Conservation (phyloP, 257 asterid genomes). For the Galeopsis tetrahit region DNA sequence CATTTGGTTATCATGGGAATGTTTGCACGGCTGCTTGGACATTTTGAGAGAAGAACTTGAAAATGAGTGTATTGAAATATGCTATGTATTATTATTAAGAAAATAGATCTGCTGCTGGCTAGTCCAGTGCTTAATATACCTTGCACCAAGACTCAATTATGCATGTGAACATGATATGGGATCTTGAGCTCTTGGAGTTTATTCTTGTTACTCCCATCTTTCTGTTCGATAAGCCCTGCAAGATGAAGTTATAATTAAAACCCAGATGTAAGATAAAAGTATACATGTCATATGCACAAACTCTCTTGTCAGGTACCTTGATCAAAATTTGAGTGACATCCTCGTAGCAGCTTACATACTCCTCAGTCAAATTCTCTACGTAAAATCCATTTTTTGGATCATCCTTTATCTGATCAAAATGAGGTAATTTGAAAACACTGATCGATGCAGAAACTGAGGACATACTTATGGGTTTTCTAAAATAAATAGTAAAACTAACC, state of each 20-base stretch:
- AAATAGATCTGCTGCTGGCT: not conserved
- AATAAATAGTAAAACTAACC: slow-evolving; percentile 47
- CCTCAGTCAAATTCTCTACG: slow-evolving; percentile 91
- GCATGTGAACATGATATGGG: slow-evolving; percentile 86
- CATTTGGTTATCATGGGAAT: not conserved
- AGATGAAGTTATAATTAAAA: slow-evolving; percentile 4
- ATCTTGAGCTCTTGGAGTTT: slow-evolving; percentile 97
- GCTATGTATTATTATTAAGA: not conserved
- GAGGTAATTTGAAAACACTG: not conserved
- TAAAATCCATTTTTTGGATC: slow-evolving; percentile 81
- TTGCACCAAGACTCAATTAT: slow-evolving; percentile 96
- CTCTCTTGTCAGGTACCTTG: slow-evolving; percentile 52
- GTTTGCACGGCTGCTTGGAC: not conserved
- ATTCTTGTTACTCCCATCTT: slow-evolving; percentile 85
- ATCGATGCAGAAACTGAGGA: not conserved
- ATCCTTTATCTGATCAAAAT: slow-evolving; percentile 67
- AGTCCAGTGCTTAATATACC: slow-evolving; percentile 46
- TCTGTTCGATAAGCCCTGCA: slow-evolving; percentile 91
- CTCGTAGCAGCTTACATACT: slow-evolving; percentile 78
- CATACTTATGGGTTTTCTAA: not conserved
- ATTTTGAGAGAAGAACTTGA: not conserved
- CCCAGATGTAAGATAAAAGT: not conserved
- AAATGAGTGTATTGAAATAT: not conserved
- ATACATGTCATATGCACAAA: slow-evolving; percentile 5
- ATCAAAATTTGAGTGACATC: slow-evolving; percentile 86